These are phyloP conservation scores for Agastache rugosa DNA, from an alignment of 257 asterid species.

Conservation along the genomic window DNA sequence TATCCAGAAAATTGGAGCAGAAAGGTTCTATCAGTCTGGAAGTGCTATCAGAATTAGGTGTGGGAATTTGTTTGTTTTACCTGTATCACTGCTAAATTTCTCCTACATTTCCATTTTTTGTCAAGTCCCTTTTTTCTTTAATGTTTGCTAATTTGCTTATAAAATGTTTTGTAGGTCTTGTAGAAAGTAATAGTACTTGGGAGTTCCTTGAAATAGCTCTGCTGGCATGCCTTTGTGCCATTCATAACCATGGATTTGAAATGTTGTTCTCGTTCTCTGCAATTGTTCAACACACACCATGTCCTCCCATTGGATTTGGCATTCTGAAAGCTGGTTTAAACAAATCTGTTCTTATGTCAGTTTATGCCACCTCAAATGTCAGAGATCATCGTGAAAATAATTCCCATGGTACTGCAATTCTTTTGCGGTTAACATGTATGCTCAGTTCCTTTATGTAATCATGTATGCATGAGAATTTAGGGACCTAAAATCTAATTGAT, in stretches of 20 bases:
- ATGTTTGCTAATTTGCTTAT: conserved; percentile 38
- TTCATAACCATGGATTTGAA: conserved; percentile 93
- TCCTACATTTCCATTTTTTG: conserved; percentile 31
- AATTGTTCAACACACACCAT: conserved; percentile 82
- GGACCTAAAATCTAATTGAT: conserved; percentile 13
- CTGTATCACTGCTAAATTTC: conserved; percentile 28
- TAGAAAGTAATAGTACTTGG: conserved; percentile 76
- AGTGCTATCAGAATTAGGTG: conserved; percentile 89
- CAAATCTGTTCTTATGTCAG: conserved; percentile 96
- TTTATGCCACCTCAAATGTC: conserved; percentile 81
- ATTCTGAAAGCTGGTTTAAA: conserved; percentile 95
- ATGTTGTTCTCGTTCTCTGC: conserved; percentile 93
- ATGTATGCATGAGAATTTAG: conserved; percentile 7
- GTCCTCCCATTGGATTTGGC: conserved; percentile 94
- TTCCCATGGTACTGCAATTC: conserved; percentile 71
- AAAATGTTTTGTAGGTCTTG: conserved; percentile 69
- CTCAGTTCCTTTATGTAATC: conserved; percentile 11
- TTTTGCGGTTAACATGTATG: conserved; percentile 19
- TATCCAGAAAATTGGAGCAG: conserved; percentile 70
- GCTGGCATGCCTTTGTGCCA: conserved; percentile 93
- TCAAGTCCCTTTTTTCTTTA: background rate
- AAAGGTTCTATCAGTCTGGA: conserved; percentile 68
- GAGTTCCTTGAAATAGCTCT: conserved; percentile 86
- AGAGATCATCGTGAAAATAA: conserved; percentile 60
- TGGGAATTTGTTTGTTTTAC: conserved; percentile 43